These are phyloP conservation scores for Vaccinium macrocarpon DNA, from an alignment of 148 eudicot genomes.

Conservation along the genomic window DNA sequence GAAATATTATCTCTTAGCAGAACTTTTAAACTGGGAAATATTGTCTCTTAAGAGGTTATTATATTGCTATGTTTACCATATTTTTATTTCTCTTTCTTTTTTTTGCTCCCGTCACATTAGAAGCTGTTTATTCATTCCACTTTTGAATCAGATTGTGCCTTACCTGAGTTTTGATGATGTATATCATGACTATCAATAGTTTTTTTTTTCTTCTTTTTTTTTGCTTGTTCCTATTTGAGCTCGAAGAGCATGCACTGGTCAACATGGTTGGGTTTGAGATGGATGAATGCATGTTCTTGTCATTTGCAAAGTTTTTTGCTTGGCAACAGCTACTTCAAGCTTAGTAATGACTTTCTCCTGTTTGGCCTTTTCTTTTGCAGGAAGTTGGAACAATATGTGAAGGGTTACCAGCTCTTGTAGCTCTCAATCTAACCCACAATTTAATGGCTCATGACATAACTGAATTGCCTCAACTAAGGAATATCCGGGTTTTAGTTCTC, in stretches of 20 bases:
- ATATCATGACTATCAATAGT: neutral
- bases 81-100: neutral
- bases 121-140: neutral
- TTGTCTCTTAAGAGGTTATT: neutral
- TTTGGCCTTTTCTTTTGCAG: constrained; percentile 38
- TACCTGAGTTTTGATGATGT: neutral
- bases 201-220: neutral
- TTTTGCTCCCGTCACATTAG: neutral
- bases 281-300: constrained; percentile 3
- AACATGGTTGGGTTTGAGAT: neutral
- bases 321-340: constrained; percentile 7
- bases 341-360: constrained; percentile 13
- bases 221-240: neutral
- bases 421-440: constrained; percentile 73
- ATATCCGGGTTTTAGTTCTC: constrained; percentile 68
- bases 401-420: constrained; percentile 60
- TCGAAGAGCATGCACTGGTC: neutral
- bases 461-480: constrained; percentile 44
- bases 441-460: constrained; percentile 46
- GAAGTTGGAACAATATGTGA: constrained; percentile 70
- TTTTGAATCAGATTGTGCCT: neutral
- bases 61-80: neutral
- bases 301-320: neutral
- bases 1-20: constrained; percentile 1
- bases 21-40: neutral